Base-by-base conservation (phyloP, 2,329 filamentous ascomycete genomes). In the Fusarium annulatum region DNA sequence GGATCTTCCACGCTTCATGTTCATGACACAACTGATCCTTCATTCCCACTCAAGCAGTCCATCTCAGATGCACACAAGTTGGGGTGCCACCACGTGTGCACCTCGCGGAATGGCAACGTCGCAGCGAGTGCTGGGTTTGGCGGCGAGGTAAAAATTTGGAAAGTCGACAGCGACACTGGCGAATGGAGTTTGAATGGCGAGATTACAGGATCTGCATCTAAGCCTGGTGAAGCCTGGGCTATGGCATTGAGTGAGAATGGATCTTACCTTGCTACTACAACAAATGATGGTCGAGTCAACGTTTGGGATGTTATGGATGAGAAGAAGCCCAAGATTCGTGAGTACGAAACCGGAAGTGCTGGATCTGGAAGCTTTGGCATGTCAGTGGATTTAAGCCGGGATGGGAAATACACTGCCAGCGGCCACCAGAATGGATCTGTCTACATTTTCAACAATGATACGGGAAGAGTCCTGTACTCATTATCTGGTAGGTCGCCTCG, bases 401-500 rank as follows among this genome's bases (percentile, higher is more conserved):
- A 99, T 81, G 96, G 95, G 60, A 91, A 90, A 71, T 93, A 94
- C 81, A 97, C 95, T 36, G 96, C 95, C 8, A 97, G 93, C 59
- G 96, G 96, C 1, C 96, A 99, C 83, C 93, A 97, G 81, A 97
- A 93, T 78, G 96, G 96, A 21, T 92, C 91, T 18, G 89, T 98
- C 71, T 98, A 98, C 84, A 91, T 99, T 70, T 99, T 98, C 87
- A 95, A 95, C 85, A 98, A 97, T 78, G 92, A 95, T 76, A 94
- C 93, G 1, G 94, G 94, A 7, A 90, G 94, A 61, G 90, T 99
- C 76, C 87, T 94, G 18, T 96, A 97, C 82, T 96, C 94, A 12
- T 86, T 99, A 30, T 92, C 94, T 61, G 92, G 93, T 93, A 84
- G 69, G 87, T 78, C 7, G n/a, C 16, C 33, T 33, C 11, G 10